Base-by-base conservation (phyloP, 495 filamentous ascomycete genomes). In the Venustampulla echinocandica region DNA sequence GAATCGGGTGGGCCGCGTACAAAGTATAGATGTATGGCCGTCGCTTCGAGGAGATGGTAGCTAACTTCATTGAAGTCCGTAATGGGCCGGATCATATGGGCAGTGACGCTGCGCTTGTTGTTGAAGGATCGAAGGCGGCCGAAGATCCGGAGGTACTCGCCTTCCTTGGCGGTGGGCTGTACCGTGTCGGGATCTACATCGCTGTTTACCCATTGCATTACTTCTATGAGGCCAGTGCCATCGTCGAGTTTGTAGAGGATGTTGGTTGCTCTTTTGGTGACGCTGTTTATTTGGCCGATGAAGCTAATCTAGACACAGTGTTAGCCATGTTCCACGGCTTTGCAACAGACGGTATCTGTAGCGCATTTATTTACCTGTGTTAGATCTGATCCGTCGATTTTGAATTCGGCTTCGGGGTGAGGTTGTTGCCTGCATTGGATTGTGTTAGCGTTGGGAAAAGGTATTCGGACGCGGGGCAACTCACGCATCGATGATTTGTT, bases 201-300 rank as follows among this genome's bases (percentile, higher is more conserved):
- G 5, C 72, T 61, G 67, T 95, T 87, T 17, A 89, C 68, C 87
- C 87, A 97, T 63, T 85, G 79, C 71, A 95, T 96, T 32, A 87
- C 89, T 70, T 98, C 92, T 46, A 95, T 79, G 21, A 78, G 71
- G 47, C 87, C 92, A 0, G 92, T 97, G 64, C 93, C 92, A 67
- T 98, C 92, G 67, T 97, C 93, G 54, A 97, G 66, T 55, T 79
- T 83, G 76, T 94, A 96, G 24, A 85, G 94, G 49, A 85, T 74
- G 69, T 95, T 93, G 45, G 90, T 95, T 38, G 84, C 73, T 68
- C 94, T 87, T n/a, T 74, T 70, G 59, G 78, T 83, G 64, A 95
- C 80, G 61, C 83, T 80, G 58, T 86, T 85, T 30, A 98, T 82
- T 68, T 94, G 90, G 24, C 87, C 93, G 53, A 96, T 76, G 57